Evolutionary conservation across 345 rosid genomes (phyloP).

Genomic region (Iberis pinnata): DNA sequence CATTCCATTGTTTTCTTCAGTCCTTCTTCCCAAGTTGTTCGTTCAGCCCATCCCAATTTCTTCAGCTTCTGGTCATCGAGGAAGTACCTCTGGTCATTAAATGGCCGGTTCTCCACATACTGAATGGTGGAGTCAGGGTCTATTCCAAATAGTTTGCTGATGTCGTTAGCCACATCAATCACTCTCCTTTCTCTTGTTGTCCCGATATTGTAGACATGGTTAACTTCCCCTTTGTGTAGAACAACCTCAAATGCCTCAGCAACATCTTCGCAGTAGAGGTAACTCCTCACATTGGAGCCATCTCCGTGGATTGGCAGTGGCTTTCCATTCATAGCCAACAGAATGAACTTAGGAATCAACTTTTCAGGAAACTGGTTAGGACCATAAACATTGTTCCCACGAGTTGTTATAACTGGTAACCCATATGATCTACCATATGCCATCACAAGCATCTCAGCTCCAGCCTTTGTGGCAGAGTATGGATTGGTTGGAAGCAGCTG

Average conservation of each 20-base stretch:
- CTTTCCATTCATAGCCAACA: constrained; percentile 56
- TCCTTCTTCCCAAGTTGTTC: constrained; percentile 79
- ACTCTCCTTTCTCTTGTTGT: constrained; percentile 87
- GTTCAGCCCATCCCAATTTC: constrained; percentile 74
- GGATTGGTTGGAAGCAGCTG: constrained; percentile 90
- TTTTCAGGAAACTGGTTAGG: constrained; percentile 89
- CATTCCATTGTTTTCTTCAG: constrained; percentile 68
- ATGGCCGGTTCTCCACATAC: constrained; percentile 79
- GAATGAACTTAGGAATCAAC: constrained; percentile 75
- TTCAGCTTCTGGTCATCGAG: constrained; percentile 85
- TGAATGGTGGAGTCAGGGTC: constrained; percentile 59
- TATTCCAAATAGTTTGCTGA: constrained; percentile 61
- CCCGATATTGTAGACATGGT: constrained; percentile 80
- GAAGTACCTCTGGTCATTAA: constrained; percentile 89
- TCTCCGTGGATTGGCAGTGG: constrained; percentile 82
- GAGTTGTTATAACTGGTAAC: constrained; percentile 79
- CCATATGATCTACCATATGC: constrained; percentile 87
- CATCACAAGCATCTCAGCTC: constrained; percentile 95
- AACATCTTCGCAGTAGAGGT: constrained; percentile 86
- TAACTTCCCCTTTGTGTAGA: constrained; percentile 88
- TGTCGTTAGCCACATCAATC: constrained; percentile 73
- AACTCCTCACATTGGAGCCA: constrained; percentile 81
- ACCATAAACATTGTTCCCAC: constrained; percentile 87
- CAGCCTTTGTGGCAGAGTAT: constrained; percentile 81
- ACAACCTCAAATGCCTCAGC: constrained; percentile 87